Conservation (phyloP, 768 basidiomycete genomes). For the Pleurotus djamor region DNA sequence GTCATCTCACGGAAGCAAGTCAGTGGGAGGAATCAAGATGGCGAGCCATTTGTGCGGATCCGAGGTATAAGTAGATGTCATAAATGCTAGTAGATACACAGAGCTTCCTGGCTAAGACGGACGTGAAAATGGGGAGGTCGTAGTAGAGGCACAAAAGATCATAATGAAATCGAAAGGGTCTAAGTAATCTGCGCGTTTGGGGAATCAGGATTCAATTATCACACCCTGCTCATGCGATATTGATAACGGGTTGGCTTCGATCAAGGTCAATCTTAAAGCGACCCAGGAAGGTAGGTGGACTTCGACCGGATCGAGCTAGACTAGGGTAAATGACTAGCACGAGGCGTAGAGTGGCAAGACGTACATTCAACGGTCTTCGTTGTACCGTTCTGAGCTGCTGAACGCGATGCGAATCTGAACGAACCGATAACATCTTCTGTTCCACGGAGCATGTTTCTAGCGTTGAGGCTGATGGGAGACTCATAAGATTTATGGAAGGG, state of each 20-base stretch:
- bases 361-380: not conserved
- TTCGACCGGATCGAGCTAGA: not conserved
- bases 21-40: too few relatives aligned
- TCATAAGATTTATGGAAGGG: not conserved
- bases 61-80: too few relatives aligned
- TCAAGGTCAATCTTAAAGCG: not conserved
- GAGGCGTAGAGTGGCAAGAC: not conserved
- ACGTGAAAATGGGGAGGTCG: too few relatives aligned
- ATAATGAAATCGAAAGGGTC: too few relatives aligned
- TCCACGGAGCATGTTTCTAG: not conserved
- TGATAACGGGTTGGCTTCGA: not conserved
- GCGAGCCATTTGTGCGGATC: not conserved
- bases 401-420: not conserved
- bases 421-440: not conserved
- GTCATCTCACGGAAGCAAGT: slow-evolving; percentile 6
- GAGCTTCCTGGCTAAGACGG: too few relatives aligned
- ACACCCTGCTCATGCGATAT: not conserved
- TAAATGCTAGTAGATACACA: too few relatives aligned
- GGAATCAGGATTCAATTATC: too few relatives aligned
- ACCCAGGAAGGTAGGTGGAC: not conserved
- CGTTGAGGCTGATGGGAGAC: not conserved
- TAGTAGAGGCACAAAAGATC: too few relatives aligned
- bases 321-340: not conserved
- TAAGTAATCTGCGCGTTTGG: too few relatives aligned
- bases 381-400: not conserved